Evolutionary conservation across 2,329 filamentous ascomycete genomes (phyloP).

Genomic region (Xylaria sp.): DNA sequence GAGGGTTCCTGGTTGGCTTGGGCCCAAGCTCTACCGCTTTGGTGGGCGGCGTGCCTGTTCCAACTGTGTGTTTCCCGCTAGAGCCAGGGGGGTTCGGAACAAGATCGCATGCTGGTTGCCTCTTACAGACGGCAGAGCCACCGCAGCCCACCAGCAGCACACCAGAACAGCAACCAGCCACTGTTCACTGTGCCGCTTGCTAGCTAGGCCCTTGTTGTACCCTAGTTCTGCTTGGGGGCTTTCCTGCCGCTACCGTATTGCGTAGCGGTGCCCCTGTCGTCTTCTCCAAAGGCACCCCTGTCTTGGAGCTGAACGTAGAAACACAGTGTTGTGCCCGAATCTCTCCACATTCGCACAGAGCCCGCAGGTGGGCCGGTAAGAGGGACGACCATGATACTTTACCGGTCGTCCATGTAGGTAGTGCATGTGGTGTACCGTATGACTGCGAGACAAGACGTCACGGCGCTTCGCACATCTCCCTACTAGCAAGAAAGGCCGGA

Average conservation of each 20-base stretch:
- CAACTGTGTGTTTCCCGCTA: slow-evolving; percentile 43
- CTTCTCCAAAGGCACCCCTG: slow-evolving; percentile 38
- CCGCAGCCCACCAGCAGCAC: background rate
- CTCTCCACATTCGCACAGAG: slow-evolving; percentile 34
- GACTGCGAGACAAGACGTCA: slow-evolving; percentile 35
- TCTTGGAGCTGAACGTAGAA: slow-evolving; percentile 37
- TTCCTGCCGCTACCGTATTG: slow-evolving; percentile 32
- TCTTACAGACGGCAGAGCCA: slow-evolving; percentile 25
- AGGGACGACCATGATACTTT: slow-evolving; percentile 27
- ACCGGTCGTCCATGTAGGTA: background rate
- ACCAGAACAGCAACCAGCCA: background rate
- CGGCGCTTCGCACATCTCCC: slow-evolving; percentile 26
- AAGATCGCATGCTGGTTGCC: slow-evolving; percentile 37
- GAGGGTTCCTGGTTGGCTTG: slow-evolving; percentile 34
- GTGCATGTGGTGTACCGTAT: background rate
- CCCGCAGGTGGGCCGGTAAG: slow-evolving; percentile 36
- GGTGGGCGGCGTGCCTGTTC: slow-evolving; percentile 34
- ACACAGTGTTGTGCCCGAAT: slow-evolving; percentile 34
- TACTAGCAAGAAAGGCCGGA: slow-evolving; percentile 2
- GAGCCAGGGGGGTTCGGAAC: slow-evolving; percentile 34
- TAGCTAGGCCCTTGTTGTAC: slow-evolving; percentile 13
- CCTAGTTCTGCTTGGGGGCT: slow-evolving; percentile 12
- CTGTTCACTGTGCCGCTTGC: slow-evolving; percentile 31
- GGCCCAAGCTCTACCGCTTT: slow-evolving; percentile 1
- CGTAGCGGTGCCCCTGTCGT: slow-evolving; percentile 31